Percentiles rank a stretch among this genome's conserved stretches.
phyloP scores from a whole-genome alignment of 139 green algal genomes.

The Picochlorum sp. region DNA sequence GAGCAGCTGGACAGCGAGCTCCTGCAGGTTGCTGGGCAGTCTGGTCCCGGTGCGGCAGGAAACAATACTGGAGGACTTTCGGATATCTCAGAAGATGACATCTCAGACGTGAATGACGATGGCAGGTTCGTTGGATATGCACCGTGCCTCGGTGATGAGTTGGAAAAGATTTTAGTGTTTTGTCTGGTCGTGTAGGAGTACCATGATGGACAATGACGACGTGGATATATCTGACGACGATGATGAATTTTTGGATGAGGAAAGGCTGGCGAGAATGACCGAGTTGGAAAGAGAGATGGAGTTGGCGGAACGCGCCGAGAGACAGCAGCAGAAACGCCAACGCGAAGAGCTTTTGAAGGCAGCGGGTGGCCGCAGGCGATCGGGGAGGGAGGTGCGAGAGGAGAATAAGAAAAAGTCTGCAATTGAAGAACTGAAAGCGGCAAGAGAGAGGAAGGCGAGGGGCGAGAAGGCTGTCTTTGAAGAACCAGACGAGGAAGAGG shows the following conservation, averaged over 20 bases:
- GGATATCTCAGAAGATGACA: conserved; percentile 4
- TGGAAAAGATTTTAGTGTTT: not conserved
- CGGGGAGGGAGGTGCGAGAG: conserved; percentile 21
- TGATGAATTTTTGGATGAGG: conserved; percentile 23
- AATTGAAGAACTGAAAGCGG: conserved; percentile 38
- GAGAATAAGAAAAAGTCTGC: conserved; percentile 34
- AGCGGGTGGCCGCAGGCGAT: conserved; percentile 6
- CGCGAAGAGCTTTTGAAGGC: conserved; percentile 20
- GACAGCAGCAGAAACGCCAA: conserved; percentile 27
- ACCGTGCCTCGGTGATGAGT: not conserved
- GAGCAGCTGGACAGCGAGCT: too few relatives aligned
- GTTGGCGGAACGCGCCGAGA: conserved; percentile 42
- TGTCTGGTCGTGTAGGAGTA: not conserved
- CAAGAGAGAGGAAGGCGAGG: conserved; percentile 17
- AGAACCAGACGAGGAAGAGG: not conserved
- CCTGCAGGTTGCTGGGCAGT: too few relatives aligned
- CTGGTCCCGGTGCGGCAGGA: too few relatives aligned
- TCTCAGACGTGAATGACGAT: conserved; percentile 5
- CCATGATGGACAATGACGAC: conserved; percentile 1
- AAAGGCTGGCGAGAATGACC: conserved; percentile 43
- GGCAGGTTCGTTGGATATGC: not conserved
- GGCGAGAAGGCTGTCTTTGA: conserved; percentile 1
- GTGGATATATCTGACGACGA: conserved; percentile 22
- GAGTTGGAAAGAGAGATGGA: conserved; percentile 61
- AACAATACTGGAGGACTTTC: not conserved